These are phyloP conservation scores for Polytrichum formosum DNA, from an alignment of 225 moss, liverwort and hornwort genomes.

Conservation along the genomic window DNA sequence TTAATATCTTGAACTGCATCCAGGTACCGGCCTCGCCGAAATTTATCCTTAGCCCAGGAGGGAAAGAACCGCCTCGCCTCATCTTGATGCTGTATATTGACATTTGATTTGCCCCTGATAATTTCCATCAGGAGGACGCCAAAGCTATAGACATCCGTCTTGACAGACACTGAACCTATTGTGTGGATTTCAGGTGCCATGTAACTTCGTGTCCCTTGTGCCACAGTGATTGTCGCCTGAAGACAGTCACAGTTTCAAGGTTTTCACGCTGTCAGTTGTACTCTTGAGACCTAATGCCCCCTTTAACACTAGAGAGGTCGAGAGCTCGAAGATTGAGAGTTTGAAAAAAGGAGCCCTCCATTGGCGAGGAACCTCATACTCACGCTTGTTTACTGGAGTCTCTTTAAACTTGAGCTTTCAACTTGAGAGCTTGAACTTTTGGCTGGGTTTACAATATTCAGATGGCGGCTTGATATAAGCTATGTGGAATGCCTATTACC, in stretches of 20 bases:
- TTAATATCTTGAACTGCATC: constrained; percentile 5
- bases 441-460: too few species aligned
- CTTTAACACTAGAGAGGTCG: too few species aligned
- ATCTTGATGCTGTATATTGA: neutral
- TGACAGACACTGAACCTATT: constrained; percentile 10
- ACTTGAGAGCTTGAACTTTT: too few species aligned
- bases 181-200: constrained; percentile 38
- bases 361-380: too few species aligned
- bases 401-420: too few species aligned
- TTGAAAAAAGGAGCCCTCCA: too few species aligned
- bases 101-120: constrained; percentile 14
- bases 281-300: too few species aligned
- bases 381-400: too few species aligned
- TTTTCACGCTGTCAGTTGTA: too few species aligned
- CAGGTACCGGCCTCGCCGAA: neutral
- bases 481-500: too few species aligned
- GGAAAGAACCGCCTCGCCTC: constrained; percentile 18
- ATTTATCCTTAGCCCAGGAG: constrained; percentile 17
- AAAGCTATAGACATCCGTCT: constrained; percentile 37
- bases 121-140: constrained; percentile 30
- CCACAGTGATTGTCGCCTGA: constrained; percentile 17
- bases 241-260: neutral
- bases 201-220: constrained; percentile 32
- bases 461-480: too few species aligned
- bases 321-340: too few species aligned